phyloP scores from a whole-genome alignment of 73 alveolate species.

The Paramecium pentaurelia region DNA sequence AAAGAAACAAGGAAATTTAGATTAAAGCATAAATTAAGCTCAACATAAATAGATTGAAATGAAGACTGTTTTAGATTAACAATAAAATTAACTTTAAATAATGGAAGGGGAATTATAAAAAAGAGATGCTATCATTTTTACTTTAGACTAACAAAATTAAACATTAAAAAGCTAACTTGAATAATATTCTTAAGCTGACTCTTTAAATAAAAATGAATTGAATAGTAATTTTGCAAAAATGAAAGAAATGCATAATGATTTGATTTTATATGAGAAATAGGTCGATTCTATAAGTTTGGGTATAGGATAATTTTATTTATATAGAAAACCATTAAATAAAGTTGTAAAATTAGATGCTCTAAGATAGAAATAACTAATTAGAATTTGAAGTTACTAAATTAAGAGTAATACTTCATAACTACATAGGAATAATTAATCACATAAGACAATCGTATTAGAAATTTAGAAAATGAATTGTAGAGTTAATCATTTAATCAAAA shows the following conservation, averaged over 20 bases:
- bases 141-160: neutral
- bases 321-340: neutral
- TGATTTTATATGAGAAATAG: neutral
- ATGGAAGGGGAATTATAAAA: neutral
- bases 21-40: neutral
- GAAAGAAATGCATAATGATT: constrained; percentile 25
- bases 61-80: neutral
- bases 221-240: neutral
- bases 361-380: neutral
- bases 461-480: neutral
- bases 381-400: neutral
- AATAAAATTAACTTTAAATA: neutral
- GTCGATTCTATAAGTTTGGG: neutral
- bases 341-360: neutral
- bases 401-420: neutral
- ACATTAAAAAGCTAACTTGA: neutral
- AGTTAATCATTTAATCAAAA: neutral
- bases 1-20: neutral
- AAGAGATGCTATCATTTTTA: neutral
- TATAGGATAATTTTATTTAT: neutral
- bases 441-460: neutral
- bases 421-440: neutral
- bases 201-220: neutral
- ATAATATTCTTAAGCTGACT: neutral
- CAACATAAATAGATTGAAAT: neutral